Evolutionary conservation across 257 asterid genomes (phyloP).

Genomic region (Echium plantagineum): DNA sequence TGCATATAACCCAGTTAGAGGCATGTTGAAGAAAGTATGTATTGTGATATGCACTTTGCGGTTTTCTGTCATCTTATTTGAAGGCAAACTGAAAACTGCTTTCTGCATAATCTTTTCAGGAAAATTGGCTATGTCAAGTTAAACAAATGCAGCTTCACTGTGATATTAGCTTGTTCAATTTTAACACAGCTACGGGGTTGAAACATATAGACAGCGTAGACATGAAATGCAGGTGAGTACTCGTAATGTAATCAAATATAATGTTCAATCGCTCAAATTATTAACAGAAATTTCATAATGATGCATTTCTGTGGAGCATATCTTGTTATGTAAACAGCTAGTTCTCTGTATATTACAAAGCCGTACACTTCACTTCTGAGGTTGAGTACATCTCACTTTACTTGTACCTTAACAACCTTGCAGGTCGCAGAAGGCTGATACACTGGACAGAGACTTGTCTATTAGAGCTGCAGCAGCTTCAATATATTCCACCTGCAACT

Average conservation of each 20-base stretch:
- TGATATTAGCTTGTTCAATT: constrained; percentile 47
- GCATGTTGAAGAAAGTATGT: no score
- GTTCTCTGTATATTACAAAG: no score
- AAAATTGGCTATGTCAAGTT: constrained; percentile 77
- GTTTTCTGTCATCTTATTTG: neutral
- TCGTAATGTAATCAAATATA: neutral
- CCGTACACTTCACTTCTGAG: neutral
- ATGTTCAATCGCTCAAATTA: neutral
- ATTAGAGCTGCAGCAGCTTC: constrained; percentile 90
- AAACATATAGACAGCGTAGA: constrained; percentile 21
- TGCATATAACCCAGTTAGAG: no score
- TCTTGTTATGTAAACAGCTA: neutral
- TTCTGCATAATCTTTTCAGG: constrained; percentile 37
- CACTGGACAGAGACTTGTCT: constrained; percentile 43
- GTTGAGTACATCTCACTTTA: neutral
- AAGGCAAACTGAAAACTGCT: neutral
- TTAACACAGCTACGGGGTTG: constrained; percentile 15
- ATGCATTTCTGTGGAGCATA: no score
- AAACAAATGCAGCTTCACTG: constrained; percentile 80
- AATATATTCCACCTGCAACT: constrained; percentile 85
- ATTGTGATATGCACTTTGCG: no score
- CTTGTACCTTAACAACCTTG: constrained; percentile 7
- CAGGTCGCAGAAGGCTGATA: constrained; percentile 40
- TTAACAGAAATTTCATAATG: neutral
- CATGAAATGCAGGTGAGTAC: constrained; percentile 36